Evolutionary conservation across 2,329 filamentous ascomycete genomes (phyloP).

Genomic region (Cercospora sesami): DNA sequence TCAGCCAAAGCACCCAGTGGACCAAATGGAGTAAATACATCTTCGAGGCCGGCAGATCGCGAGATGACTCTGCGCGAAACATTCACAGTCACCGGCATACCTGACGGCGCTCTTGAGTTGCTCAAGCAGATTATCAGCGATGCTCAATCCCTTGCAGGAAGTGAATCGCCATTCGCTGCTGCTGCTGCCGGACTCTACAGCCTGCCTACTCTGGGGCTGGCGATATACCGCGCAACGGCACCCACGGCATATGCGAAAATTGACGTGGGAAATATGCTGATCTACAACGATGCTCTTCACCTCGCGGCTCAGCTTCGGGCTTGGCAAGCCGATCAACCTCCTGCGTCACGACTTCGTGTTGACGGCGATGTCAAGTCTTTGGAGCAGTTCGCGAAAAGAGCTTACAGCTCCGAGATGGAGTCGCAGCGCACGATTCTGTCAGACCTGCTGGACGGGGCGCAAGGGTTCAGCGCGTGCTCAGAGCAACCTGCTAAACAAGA

Average conservation of each 20-base stretch:
- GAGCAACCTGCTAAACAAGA: conserved; percentile 59
- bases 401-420: conserved; percentile 66
- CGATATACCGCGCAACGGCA: conserved; percentile 77
- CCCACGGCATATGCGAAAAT: conserved; percentile 69
- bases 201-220: conserved; percentile 69
- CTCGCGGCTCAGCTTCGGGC: conserved; percentile 56
- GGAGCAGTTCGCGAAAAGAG: conserved; percentile 60
- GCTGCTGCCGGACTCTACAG: conserved; percentile 70
- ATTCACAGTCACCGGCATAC: conserved; percentile 86
- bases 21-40: conserved; percentile 35
- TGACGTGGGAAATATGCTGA: conserved; percentile 60
- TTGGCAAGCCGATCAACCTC: conserved; percentile 49
- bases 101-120: conserved; percentile 71
- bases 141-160: conserved; percentile 56
- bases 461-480: conserved; percentile 62
- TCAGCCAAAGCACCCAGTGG: conserved; percentile 28
- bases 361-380: conserved; percentile 56
- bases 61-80: conserved; percentile 73
- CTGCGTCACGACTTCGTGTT: conserved; percentile 49
- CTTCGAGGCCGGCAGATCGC: conserved; percentile 30
- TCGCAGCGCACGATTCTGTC: conserved; percentile 62
- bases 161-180: conserved; percentile 61
- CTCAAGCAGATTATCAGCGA: conserved; percentile 56
- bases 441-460: conserved; percentile 63
- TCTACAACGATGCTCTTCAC: conserved; percentile 65